Conservation (phyloP, 768 basidiomycete genomes). For the Naganishia kalamii region DNA sequence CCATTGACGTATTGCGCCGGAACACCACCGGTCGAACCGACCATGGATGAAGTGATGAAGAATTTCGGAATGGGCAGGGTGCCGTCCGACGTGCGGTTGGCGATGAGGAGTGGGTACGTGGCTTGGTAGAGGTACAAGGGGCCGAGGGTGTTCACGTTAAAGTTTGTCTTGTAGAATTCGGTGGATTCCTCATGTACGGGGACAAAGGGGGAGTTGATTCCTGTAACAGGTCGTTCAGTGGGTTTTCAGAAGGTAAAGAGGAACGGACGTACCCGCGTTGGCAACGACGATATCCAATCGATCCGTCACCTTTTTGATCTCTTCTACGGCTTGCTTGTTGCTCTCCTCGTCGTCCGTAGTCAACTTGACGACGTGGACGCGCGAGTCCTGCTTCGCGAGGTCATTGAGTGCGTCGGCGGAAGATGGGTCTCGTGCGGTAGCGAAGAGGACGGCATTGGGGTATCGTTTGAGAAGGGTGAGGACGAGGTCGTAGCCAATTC, state of each 20-base stretch:
- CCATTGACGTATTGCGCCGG: neutral
- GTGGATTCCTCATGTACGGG: neutral
- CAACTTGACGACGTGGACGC: constrained; percentile 25
- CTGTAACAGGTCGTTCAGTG: no score
- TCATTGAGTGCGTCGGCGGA: constrained; percentile 1
- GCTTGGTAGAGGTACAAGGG: constrained; percentile 24
- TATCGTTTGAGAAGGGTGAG: constrained; percentile 10
- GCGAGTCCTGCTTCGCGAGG: constrained; percentile 1
- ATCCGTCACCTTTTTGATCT: constrained; percentile 26
- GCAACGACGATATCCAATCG: constrained; percentile 35
- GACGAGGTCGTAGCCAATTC: constrained; percentile 31
- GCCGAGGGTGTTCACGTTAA: constrained; percentile 22
- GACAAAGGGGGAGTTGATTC: neutral
- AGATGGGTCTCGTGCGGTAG: constrained; percentile 25
- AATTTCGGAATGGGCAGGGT: constrained; percentile 9
- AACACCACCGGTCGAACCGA: neutral
- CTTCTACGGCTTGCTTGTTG: constrained; percentile 28
- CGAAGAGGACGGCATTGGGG: constrained; percentile 25
- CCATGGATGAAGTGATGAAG: constrained; percentile 20
- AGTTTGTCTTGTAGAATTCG: neutral
- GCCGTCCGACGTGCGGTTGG: neutral
- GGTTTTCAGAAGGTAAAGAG: no score
- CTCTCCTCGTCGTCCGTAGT: constrained; percentile 27
- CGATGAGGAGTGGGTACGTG: constrained; percentile 13
- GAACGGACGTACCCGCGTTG: no score